Base-by-base conservation (phyloP, 2,329 filamentous ascomycete species). In the Byssothecium circinans region DNA sequence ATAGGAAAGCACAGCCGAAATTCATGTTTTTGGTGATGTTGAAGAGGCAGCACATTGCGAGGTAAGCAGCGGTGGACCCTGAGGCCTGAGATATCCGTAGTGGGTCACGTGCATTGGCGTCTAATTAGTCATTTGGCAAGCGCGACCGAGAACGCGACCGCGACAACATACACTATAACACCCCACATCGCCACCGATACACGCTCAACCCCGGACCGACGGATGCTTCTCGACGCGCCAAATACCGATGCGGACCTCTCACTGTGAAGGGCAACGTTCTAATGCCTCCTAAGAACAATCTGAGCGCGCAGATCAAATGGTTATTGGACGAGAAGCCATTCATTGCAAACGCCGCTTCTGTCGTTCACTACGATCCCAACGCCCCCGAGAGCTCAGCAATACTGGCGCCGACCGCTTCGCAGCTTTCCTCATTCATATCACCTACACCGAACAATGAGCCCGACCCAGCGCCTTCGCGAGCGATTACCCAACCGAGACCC, bases 281-380 rank as follows among this genome's bases (percentile, higher is more conserved):
- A 44, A 78, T 78, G 76, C 77, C 76, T 70, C 57, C 49, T 30
- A 62, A 62, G 57, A 71, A 79, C 62, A 79, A 79, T 54, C 64
- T 79, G 52, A 65, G 61, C 50, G 70, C 72, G 60, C 76, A 79
- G 56, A 65, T 79, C 52, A 67, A 67, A 52, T 79, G 77, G 77
- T 67, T 79, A 62, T 60, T 77, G 46, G 61, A 60, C 53, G 67
- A 68, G 50, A 76, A 74, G 60, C 74, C 76, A 34, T 74, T 74
- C 54, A 50, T 77, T 39, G 74, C 75, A n/a, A 57, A 64, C 35
- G 57, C 61, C 34, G 44, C 50, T 41, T 57, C 66, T 23, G 50
- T 63, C 44, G 53, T 65, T 53, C 48, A 53, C 41, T 71, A 66
- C 53, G 58, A 62, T 37, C 56, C 63, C n/a, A 46, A 63, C 27